Base-by-base conservation (phyloP, 1,139 yeast genomes). In the Debaryomyces psychrophilus region DNA sequence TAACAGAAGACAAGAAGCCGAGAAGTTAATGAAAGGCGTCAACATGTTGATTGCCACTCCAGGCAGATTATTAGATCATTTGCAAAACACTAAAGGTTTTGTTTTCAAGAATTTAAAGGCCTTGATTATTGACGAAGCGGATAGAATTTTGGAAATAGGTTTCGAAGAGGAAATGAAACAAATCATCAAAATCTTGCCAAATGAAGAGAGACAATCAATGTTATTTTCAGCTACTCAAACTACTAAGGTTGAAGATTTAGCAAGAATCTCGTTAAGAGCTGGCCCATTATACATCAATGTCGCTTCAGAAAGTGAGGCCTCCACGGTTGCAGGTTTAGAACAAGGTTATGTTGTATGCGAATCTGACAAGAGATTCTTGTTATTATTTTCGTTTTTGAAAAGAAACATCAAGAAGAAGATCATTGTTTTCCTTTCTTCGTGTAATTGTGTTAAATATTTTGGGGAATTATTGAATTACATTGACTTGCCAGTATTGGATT, bases 81-180 rank as follows among this genome's bases (percentile, higher is more conserved):
- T 93, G 62, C 98, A 93, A 68, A 93, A 93, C 67, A 92, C 99
- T 5, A 82, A 80, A 56, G 99, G 98, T 2, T 93, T 93, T 65
- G 88, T 92, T 5, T 93, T 89, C 77, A 89, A 90, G 75, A 93
- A 93, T 70, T 78, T 95, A 68, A 92, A 92, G 70, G 96, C 98
- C 2, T 77, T 93, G 54, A 82, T 93, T 45, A 92, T 93, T 58
- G 99, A 93, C 67, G 99, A 93, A 69, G 97, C 97, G 37, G 99
- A 93, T 68, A 82, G 99, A 68, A 93, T 93, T 57, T 76, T 93
- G 63, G 98, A 93, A 69, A 90, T 90, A 62, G 99, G 99, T 53
- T 93, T 93, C 69, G 98, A 93, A 73, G 98, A 93, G 57, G 98
- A 93, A 75, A 93, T 93, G 98, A 87, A 81, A 67, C 98, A 95